A percentile compares a stretch with the other conserved stretches of the same genome.
Evolutionary conservation across 1,139 yeast genomes (phyloP).

Genomic region (Geotrichum reessii): DNA sequence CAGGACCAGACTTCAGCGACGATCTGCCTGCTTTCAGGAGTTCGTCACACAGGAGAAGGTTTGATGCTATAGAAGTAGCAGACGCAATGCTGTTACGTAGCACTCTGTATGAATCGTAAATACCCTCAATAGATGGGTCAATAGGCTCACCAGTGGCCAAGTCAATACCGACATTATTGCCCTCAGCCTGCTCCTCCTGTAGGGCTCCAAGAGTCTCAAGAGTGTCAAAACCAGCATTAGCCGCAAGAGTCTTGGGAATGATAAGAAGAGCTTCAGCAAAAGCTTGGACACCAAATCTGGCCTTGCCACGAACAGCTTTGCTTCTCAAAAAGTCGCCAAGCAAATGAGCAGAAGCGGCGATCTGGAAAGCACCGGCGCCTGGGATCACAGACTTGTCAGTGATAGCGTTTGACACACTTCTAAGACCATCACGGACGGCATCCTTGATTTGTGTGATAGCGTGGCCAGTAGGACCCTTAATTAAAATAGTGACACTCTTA

Average conservation of each 20-base stretch:
- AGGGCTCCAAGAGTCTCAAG: conserved; percentile 83
- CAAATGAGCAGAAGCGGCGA: conserved; percentile 72
- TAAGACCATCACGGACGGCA: conserved; percentile 93
- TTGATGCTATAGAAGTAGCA: conserved; percentile 92
- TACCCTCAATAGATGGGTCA: conserved; percentile 91
- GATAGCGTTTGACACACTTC: conserved; percentile 89
- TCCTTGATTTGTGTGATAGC: conserved; percentile 89
- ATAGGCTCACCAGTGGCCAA: conserved; percentile 89
- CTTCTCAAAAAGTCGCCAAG: conserved; percentile 38
- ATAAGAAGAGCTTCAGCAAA: conserved; percentile 87
- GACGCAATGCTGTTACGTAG: conserved; percentile 86
- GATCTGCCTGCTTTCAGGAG: conserved; percentile 93
- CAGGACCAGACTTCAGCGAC: conserved; percentile 58
- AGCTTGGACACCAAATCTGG: conserved; percentile 85
- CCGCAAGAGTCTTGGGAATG: conserved; percentile 86
- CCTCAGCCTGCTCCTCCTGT: conserved; percentile 84
- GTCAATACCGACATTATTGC: conserved; percentile 84
- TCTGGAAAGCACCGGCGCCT: conserved; percentile 95
- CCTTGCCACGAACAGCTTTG: conserved; percentile 70
- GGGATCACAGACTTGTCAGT: conserved; percentile 84
- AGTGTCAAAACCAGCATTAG: conserved; percentile 91
- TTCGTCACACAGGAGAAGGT: conserved; percentile 90
- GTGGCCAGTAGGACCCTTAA: conserved; percentile 89
- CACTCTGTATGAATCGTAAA: conserved; percentile 95
- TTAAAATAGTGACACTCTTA: conserved; percentile 82